Conservation (phyloP, 192 early-diverging fungal genomes). For the Diversispora eburnea region DNA sequence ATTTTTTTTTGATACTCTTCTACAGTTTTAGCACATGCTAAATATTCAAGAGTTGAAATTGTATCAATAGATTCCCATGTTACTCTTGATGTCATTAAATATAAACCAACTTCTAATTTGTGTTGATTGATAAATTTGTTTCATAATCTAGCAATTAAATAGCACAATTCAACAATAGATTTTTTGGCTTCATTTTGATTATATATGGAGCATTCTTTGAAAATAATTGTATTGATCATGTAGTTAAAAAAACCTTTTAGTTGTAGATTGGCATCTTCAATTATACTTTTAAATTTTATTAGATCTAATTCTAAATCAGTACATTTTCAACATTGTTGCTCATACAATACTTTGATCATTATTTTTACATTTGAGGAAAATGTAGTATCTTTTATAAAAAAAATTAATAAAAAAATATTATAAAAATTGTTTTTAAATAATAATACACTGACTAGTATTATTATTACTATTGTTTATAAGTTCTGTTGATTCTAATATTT, state of each 20-base stretch:
- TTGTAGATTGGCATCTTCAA: constrained; percentile 5
- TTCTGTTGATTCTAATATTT: too few species aligned
- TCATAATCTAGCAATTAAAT: too few species aligned
- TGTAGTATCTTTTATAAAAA: too few species aligned
- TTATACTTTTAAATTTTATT: background rate
- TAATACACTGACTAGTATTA: too few species aligned
- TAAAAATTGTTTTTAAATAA: too few species aligned
- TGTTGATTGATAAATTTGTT: background rate
- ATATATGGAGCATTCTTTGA: too few species aligned
- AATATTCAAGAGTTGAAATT: background rate
- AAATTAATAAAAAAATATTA: too few species aligned
- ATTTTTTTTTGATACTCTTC: background rate
- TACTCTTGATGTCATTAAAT: background rate
- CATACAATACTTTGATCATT: background rate
- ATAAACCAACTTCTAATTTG: constrained; percentile 1
- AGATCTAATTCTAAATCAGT: background rate
- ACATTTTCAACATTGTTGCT: background rate
- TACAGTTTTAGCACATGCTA: background rate
- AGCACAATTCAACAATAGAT: too few species aligned
- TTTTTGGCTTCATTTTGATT: too few species aligned
- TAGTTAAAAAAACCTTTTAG: background rate
- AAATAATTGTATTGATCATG: too few species aligned
- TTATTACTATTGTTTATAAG: too few species aligned
- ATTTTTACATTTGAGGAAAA: too few species aligned
- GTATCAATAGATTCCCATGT: constrained; percentile 4